Conservation (phyloP, 2,329 filamentous ascomycete species). For the Pseudogymnoascus sp. region DNA sequence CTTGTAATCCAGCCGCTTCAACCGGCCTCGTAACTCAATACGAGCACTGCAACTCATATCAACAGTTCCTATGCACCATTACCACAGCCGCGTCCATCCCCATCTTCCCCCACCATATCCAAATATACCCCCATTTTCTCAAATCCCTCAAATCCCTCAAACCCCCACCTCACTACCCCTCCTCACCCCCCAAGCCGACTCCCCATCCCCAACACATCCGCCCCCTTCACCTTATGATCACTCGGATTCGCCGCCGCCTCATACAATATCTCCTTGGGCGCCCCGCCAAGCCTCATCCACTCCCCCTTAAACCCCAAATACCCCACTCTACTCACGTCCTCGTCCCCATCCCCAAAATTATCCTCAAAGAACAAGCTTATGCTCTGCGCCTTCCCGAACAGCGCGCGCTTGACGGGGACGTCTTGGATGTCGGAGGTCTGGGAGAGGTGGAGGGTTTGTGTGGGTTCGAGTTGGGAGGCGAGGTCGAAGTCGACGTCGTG, state of each 20-base stretch:
- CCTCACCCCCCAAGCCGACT: constrained; percentile 39
- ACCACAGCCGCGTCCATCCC: neutral
- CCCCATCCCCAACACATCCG: constrained; percentile 45
- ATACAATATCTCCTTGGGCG: constrained; percentile 80
- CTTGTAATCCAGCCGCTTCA: neutral
- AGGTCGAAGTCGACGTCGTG: constrained; percentile 77
- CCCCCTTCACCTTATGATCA: constrained; percentile 67
- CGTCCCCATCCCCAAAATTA: constrained; percentile 75
- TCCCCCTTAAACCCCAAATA: constrained; percentile 93
- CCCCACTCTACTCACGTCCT: constrained; percentile 67
- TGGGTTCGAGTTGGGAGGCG: constrained; percentile 60
- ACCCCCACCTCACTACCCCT: neutral
- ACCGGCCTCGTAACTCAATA: neutral
- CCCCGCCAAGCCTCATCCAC: constrained; percentile 77
- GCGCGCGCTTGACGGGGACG: constrained; percentile 74
- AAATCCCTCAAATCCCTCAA: neutral
- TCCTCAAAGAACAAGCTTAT: constrained; percentile 84
- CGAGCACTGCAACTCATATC: neutral
- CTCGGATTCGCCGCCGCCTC: constrained; percentile 87
- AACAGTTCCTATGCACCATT: neutral
- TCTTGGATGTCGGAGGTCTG: constrained; percentile 80
- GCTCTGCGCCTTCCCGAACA: constrained; percentile 78
- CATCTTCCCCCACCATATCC: neutral
- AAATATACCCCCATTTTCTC: neutral
- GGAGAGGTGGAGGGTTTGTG: constrained; percentile 69